Evolutionary conservation across 371 early-diverging fungal species (phyloP), one percentile per base, ranked within the genome.

Genomic region (Mucor saturninus): DNA sequence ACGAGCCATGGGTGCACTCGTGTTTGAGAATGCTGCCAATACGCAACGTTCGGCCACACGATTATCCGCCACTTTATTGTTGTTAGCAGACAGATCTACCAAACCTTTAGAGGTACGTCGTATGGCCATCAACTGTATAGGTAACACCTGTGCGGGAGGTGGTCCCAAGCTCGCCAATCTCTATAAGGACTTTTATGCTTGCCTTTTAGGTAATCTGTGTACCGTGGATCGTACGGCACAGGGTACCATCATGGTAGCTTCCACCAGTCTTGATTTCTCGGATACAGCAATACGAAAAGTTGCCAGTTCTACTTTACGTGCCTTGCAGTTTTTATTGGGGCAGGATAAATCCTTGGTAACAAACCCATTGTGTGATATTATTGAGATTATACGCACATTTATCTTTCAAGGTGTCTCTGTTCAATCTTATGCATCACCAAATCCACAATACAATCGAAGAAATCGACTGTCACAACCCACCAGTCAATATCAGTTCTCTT

Each of bases 81-180:
- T 37, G 13, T 54, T 78, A 2, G 83, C 79, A 0, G 57, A 77
- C 39, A 62, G 62, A 40, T 63, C 73, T 1, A 66, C 65, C 9
- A 72, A 62, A 40, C 72, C 83, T 0, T 54, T 79, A 14, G 83
- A 84, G 66, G 74, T 79, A 3, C 75, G 86, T 9, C 79, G 88
- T 2, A 83, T 88, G 83, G 85, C 88, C 2, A 85, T 88, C 67
- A 85, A 83, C 48, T 86, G 89, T 62, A 72, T 88, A 11, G 87
- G 86, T 4, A 88, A 88, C 58, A 57, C 73, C 6, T 84, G 83
- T 64, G 76, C 79, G 1, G 71, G 73, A 10, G 73, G 75, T 32
- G 81, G 80, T 8, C 43, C 72, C 13, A 79, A 78, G 35, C 51
- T 83, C 38, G 74, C 81, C 45, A 51, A 59, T 2, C 68, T 78